A percentile compares a stretch with the other conserved stretches of the same genome.
These are phyloP conservation scores for Tetradesmus lagerheimii DNA, from an alignment of 139 green algal genomes.

Conservation along the genomic window DNA sequence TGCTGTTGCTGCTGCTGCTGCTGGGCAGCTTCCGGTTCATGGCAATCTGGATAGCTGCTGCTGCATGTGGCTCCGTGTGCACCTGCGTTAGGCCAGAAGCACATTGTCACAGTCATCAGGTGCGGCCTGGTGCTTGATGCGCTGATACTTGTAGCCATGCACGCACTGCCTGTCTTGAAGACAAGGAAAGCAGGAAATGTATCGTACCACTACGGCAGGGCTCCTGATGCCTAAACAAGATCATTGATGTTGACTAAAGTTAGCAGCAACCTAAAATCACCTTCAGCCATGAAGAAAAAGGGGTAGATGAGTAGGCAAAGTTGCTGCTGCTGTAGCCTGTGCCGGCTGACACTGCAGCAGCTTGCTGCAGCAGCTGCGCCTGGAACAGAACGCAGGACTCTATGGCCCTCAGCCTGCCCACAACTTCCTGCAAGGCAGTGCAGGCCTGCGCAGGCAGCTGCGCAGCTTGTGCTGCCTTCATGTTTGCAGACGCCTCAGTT, in stretches of 20 bases:
- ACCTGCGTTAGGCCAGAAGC: constrained; percentile 6
- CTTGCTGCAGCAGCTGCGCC: neutral
- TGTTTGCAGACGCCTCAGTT: neutral
- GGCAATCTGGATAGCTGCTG: constrained; percentile 1
- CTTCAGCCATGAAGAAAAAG: constrained; percentile 19
- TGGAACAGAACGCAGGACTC: constrained; percentile 25
- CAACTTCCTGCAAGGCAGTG: neutral
- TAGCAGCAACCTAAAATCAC: neutral
- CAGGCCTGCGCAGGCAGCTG: neutral
- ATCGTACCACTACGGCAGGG: too few relatives aligned
- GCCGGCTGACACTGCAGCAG: neutral
- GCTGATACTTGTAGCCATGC: too few relatives aligned
- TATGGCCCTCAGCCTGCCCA: neutral
- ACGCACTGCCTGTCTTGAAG: too few relatives aligned
- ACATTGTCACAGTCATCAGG: too few relatives aligned
- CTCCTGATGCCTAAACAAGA: too few relatives aligned
- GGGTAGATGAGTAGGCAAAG: constrained; percentile 24
- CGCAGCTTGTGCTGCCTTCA: neutral
- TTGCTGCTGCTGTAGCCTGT: constrained; percentile 27
- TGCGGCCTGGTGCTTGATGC: too few relatives aligned
- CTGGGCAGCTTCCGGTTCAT: neutral
- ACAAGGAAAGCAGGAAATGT: too few relatives aligned
- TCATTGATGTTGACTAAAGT: too few relatives aligned
- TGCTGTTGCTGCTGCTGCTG: neutral
- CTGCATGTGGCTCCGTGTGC: neutral